Evolutionary conservation across 2,329 filamentous ascomycete species (phyloP).

Genomic region (Onygena corvina): DNA sequence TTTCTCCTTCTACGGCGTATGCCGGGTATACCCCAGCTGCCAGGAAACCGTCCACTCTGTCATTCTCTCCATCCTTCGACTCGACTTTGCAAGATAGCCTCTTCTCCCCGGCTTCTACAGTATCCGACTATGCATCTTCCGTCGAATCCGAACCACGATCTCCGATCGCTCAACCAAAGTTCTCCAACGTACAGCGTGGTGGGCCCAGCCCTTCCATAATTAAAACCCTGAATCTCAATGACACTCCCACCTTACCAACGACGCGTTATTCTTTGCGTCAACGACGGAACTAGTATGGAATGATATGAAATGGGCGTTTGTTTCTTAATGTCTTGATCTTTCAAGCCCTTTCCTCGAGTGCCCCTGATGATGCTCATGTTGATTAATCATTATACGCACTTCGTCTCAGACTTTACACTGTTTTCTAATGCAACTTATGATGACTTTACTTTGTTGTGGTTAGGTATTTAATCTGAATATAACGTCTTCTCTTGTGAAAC

Average conservation of each 20-base stretch:
- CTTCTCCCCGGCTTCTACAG: conserved; percentile 13
- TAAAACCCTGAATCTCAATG: conserved; percentile 11
- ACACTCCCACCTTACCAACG: conserved; percentile 8
- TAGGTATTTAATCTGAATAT: too few species aligned
- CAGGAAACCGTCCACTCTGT: background rate
- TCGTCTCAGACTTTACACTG: too few species aligned
- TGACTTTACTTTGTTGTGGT: background rate
- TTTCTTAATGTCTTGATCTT: background rate
- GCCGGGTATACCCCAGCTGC: conserved; percentile 1
- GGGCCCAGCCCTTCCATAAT: conserved; percentile 14
- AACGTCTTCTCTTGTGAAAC: too few species aligned
- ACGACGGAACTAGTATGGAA: conserved; percentile 5
- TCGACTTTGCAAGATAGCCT: conserved; percentile 13
- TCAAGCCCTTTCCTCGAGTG: background rate
- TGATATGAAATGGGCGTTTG: background rate
- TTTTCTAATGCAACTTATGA: conserved; percentile 3
- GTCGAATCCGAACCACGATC: conserved; percentile 14
- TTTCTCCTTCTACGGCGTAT: background rate
- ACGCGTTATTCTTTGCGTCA: conserved; percentile 13
- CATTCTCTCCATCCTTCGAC: conserved; percentile 15
- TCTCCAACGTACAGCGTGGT: background rate
- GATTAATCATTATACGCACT: too few species aligned
- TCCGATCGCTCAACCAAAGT: conserved; percentile 9
- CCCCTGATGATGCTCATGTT: background rate
- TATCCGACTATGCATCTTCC: conserved; percentile 15